Evolutionary conservation across 2,329 filamentous ascomycete species (phyloP).

Genomic region (Chaetomiaceae sp.): DNA sequence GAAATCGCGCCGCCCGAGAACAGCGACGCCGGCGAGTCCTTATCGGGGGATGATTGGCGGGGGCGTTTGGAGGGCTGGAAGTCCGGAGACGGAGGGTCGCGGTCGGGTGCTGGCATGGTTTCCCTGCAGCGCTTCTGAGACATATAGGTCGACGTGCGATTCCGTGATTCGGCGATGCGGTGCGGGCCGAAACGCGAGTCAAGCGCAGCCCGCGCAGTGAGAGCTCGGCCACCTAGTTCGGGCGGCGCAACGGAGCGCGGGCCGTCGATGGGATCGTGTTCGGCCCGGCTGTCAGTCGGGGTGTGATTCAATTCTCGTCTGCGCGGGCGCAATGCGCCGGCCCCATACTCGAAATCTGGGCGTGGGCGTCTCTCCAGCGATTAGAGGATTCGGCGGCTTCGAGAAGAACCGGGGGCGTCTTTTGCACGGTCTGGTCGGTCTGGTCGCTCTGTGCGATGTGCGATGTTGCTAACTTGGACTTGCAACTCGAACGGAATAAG

Average conservation of each 20-base stretch:
- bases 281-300: neutral
- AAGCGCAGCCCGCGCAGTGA: neutral
- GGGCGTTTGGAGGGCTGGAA: slow-evolving; percentile 54
- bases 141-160: slow-evolving; percentile 9
- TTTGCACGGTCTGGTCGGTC: too few relatives aligned
- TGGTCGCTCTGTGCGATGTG: too few relatives aligned
- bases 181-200: slow-evolving; percentile 15
- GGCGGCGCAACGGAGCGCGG: too few relatives aligned
- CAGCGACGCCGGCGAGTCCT: slow-evolving; percentile 38
- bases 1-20: slow-evolving; percentile 29
- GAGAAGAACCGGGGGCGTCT: too few relatives aligned
- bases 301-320: neutral
- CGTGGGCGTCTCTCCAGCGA: too few relatives aligned
- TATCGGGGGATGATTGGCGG: slow-evolving; percentile 50
- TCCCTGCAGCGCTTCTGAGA: slow-evolving; percentile 14
- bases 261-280: neutral
- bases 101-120: slow-evolving; percentile 40
- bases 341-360: slow-evolving; percentile 9
- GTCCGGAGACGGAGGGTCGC: slow-evolving; percentile 47
- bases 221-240: neutral
- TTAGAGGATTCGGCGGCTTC: too few relatives aligned
- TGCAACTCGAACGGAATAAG: neutral
- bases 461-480: too few relatives aligned
- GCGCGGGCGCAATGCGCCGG: neutral
- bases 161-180: slow-evolving; percentile 12